A percentile compares a stretch with the other conserved stretches of the same genome.
phyloP scores from a whole-genome alignment of 768 basidiomycete species.

The Pleurotus salmoneostramineus region DNA sequence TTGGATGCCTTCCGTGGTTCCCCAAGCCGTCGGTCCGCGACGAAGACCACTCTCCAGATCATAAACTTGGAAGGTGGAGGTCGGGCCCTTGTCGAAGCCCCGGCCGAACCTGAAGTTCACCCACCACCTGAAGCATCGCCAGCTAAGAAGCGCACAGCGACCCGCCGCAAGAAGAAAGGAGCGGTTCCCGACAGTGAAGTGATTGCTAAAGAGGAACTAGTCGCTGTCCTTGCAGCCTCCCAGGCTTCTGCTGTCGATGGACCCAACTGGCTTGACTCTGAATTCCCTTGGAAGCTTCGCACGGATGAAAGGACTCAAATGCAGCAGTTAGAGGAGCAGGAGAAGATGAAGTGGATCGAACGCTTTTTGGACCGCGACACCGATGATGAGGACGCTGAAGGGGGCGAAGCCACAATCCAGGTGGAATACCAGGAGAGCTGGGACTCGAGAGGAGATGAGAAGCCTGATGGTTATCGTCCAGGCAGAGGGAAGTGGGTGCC shows the following conservation, averaged over 20 bases:
- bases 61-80: conserved; percentile 68
- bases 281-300: conserved; percentile 75
- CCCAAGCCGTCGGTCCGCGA: conserved; percentile 23
- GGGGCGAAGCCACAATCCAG: conserved; percentile 11
- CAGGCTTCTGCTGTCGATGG: conserved; percentile 24
- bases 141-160: conserved; percentile 34
- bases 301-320: conserved; percentile 50
- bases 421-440: conserved; percentile 26
- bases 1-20: conserved; percentile 62
- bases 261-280: conserved; percentile 76
- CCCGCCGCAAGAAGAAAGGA: conserved; percentile 48
- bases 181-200: conserved; percentile 20
- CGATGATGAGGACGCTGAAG: conserved; percentile 51
- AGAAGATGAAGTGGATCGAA: conserved; percentile 63
- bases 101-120: conserved; percentile 30
- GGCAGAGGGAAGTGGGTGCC: conserved; percentile 65
- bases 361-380: conserved; percentile 72
- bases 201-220: conserved; percentile 29
- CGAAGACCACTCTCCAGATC: conserved; percentile 46
- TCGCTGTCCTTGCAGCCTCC: conserved; percentile 13
- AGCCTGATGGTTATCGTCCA: conserved; percentile 25
- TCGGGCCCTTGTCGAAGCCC: conserved; percentile 61
- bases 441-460: conserved; percentile 23
- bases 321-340: conserved; percentile 51
- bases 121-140: conserved; percentile 25